Percentiles rank a stretch among this genome's conserved stretches.
phyloP scores from a whole-genome alignment of 805 yeast species.

The Saturnispora saitoi region DNA sequence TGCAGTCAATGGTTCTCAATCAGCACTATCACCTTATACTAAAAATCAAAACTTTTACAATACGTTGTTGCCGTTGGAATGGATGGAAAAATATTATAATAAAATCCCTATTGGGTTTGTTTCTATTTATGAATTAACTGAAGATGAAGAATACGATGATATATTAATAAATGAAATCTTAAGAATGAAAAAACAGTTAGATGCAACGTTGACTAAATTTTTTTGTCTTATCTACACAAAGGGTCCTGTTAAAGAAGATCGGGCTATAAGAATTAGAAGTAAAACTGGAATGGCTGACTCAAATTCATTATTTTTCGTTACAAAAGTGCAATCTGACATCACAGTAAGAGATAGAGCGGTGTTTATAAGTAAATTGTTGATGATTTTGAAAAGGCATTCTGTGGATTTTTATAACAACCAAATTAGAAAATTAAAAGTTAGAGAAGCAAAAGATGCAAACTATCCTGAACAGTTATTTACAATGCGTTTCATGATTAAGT shows the following conservation, averaged over 20 bases:
- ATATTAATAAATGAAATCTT: conserved; percentile 29
- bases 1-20: conserved; percentile 14
- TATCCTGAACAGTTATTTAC: conserved; percentile 32
- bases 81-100: conserved; percentile 47
- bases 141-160: conserved; percentile 21
- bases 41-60: conserved; percentile 31
- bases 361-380: conserved; percentile 32
- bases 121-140: conserved; percentile 34
- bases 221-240: conserved; percentile 8
- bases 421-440: conserved; percentile 34
- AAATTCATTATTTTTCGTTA: conserved; percentile 7
- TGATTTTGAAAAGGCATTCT: conserved; percentile 32
- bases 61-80: conserved; percentile 35
- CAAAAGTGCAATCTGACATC: conserved; percentile 3
- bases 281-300: conserved; percentile 3
- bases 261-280: background rate
- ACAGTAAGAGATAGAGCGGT: conserved; percentile 7
- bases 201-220: conserved; percentile 10
- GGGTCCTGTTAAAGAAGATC: conserved; percentile 3
- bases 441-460: conserved; percentile 24
- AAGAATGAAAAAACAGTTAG: conserved; percentile 26
- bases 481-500: conserved; percentile 43
- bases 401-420: conserved; percentile 36
- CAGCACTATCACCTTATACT: conserved; percentile 38
- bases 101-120: conserved; percentile 40